Conservation (phyloP, 2,329 filamentous ascomycete genomes). For the Pezicula carpinea region DNA sequence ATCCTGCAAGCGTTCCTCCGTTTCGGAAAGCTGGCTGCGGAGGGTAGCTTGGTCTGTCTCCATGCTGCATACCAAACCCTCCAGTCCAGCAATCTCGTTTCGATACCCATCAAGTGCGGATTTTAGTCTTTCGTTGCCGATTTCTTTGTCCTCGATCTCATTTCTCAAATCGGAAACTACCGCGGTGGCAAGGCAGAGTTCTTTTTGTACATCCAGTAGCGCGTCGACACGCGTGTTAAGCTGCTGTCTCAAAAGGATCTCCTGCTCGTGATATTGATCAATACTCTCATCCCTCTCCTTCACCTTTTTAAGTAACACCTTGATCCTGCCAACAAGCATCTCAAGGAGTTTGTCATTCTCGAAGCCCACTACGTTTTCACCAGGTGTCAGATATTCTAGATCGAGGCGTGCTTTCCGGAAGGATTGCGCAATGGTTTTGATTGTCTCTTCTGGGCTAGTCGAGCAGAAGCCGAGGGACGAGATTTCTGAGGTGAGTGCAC, state of each 20-base stretch:
- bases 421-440: constrained; percentile 41
- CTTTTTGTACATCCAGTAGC: constrained; percentile 42
- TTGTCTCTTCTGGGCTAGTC: constrained; percentile 29
- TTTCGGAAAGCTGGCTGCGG: not conserved
- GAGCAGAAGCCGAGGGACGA: constrained; percentile 47
- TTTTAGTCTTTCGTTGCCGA: constrained; percentile 45
- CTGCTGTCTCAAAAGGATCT: constrained; percentile 51
- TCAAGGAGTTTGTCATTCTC: constrained; percentile 48
- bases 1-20: constrained; percentile 21
- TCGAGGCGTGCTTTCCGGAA: constrained; percentile 56
- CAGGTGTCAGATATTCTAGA: constrained; percentile 57
- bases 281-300: constrained; percentile 48
- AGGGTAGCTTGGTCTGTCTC: constrained; percentile 32
- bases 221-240: constrained; percentile 47
- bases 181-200: constrained; percentile 29
- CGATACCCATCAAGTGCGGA: constrained; percentile 48
- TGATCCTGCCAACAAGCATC: constrained; percentile 46
- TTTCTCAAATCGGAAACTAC: constrained; percentile 12
- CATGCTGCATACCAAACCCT: constrained; percentile 44
- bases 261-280: constrained; percentile 55
- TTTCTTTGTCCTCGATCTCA: constrained; percentile 31
- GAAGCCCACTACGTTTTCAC: constrained; percentile 48
- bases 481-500: constrained; percentile 43
- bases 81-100: constrained; percentile 49
- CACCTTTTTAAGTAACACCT: constrained; percentile 41